Percentiles rank a stretch among this genome's conserved stretches.
phyloP scores from a whole-genome alignment of 2,329 filamentous ascomycete genomes.

The Colletotrichum sp. region DNA sequence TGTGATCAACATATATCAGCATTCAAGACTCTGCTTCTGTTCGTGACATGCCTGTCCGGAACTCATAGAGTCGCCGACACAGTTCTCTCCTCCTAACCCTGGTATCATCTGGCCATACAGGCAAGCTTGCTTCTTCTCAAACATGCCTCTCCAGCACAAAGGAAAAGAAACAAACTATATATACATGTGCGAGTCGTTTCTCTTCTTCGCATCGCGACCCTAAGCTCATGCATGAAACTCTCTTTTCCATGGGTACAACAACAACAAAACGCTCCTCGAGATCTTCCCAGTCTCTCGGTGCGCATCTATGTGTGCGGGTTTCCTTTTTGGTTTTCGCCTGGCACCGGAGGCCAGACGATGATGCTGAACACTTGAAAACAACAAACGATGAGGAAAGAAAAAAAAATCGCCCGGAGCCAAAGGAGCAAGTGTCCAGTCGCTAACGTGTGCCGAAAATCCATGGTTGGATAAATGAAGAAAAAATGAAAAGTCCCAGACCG shows the following conservation, averaged over 20 bases:
- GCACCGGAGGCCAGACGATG: background rate
- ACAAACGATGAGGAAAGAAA: background rate
- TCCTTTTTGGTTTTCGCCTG: conserved; percentile 14
- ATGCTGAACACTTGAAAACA: conserved; percentile 18
- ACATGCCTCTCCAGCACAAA: conserved; percentile 15
- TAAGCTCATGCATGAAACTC: conserved; percentile 17
- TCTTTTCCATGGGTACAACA: conserved; percentile 12
- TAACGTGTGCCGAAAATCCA: conserved; percentile 16
- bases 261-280: background rate
- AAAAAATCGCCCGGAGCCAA: conserved; percentile 7
- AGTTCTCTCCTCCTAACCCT: conserved; percentile 17
- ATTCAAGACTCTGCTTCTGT: conserved; percentile 14
- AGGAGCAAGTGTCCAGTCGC: conserved; percentile 10
- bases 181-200: conserved; percentile 23
- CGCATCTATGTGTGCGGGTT: conserved; percentile 18
- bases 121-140: conserved; percentile 7
- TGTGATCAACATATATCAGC: conserved; percentile 7
- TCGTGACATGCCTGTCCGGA: background rate
- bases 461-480: conserved; percentile 15
- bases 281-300: conserved; percentile 12
- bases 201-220: conserved; percentile 20
- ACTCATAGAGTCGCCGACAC: background rate
- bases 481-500: conserved; percentile 15
- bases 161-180: conserved; percentile 23
- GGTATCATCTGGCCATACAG: conserved; percentile 22